Conservation (phyloP, 768 basidiomycete genomes). For the Mycena amicta region DNA sequence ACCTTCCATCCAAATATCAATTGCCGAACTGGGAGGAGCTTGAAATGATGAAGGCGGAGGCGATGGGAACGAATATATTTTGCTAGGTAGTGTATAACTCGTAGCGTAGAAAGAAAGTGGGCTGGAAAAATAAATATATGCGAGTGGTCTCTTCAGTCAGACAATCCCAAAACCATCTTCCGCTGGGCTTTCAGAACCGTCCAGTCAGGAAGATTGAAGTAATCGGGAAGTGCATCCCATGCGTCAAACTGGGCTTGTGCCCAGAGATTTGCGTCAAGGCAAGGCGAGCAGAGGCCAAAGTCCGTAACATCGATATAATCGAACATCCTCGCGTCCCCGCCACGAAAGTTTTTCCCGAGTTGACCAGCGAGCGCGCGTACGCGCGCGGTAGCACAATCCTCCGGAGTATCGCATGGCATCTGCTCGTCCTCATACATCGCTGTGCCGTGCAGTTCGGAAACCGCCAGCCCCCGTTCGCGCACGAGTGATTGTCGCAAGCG, state of each 20-base stretch:
- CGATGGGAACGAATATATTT: background rate
- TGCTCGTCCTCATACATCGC: background rate
- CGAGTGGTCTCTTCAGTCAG: background rate
- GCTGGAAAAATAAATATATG: background rate
- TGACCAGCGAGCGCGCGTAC: background rate
- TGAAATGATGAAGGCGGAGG: background rate
- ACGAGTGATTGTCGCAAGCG: background rate
- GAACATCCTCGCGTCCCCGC: background rate
- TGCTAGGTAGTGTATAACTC: background rate
- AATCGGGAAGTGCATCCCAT: background rate
- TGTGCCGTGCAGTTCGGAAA: background rate
- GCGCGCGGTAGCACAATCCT: background rate
- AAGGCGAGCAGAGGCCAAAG: background rate
- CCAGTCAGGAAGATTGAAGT: background rate
- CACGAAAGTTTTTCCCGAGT: background rate
- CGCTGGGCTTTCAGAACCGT: background rate
- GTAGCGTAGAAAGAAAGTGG: background rate
- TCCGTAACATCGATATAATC: background rate
- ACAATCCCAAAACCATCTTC: background rate
- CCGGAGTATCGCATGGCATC: too few species aligned
- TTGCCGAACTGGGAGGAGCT: constrained; percentile 1
- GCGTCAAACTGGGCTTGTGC: background rate
- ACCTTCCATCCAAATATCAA: background rate
- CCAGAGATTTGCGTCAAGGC: background rate
- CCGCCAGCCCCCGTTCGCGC: background rate